Evolutionary conservation across 176 grass and related monocot genomes (phyloP).

Genomic region (Carex scoparia): DNA sequence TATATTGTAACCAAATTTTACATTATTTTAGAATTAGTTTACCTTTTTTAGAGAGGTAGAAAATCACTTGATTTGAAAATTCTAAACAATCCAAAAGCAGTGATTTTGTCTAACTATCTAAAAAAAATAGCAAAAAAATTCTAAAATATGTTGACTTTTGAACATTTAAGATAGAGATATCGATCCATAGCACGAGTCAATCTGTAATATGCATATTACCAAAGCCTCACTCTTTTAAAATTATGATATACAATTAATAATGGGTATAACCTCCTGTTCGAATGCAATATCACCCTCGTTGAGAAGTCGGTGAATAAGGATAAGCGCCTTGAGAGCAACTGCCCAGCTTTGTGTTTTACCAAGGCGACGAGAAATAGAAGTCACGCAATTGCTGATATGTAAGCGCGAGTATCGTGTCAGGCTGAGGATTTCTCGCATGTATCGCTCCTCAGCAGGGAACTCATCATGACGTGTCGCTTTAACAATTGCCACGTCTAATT

Average conservation of each 20-base stretch:
- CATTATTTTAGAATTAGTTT: no score
- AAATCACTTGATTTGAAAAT: no score
- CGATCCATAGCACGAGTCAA: no score
- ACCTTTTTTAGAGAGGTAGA: no score
- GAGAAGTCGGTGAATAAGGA: conserved; percentile 80
- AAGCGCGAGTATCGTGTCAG: conserved; percentile 52
- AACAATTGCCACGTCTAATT: conserved; percentile 80
- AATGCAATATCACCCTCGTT: conserved; percentile 45
- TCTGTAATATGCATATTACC: no score
- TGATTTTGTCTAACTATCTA: no score
- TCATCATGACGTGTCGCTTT: conserved; percentile 80
- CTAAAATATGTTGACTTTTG: no score
- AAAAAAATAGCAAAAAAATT: no score
- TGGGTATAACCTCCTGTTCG: conserved; percentile 47
- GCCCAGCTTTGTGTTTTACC: conserved; percentile 64
- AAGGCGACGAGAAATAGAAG: conserved; percentile 49
- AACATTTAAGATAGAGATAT: no score
- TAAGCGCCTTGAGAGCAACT: conserved; percentile 81
- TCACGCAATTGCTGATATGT: conserved; percentile 44
- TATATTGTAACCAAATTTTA: no score
- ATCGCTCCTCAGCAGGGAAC: conserved; percentile 69
- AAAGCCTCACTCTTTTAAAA: neutral
- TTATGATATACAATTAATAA: neutral
- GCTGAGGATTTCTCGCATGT: conserved; percentile 67
- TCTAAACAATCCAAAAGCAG: no score